Base-by-base conservation (phyloP, 2,329 filamentous ascomycete species). In the Trichoderma simmonsii region DNA sequence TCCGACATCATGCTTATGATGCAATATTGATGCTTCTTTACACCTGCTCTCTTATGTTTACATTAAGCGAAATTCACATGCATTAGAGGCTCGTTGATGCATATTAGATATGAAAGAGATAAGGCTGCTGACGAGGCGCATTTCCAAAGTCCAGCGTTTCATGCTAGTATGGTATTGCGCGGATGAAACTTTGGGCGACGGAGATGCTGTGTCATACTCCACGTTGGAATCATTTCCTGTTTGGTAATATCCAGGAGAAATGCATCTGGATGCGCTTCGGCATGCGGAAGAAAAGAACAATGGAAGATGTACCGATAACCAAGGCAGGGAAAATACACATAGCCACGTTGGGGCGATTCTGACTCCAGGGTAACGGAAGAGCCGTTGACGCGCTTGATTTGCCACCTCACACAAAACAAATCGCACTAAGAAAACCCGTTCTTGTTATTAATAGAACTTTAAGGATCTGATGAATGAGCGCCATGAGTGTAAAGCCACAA, bases 391-490 rank as follows among this genome's bases (percentile, higher is more conserved):
- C 63, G 36, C 26, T 15, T 14, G 6, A 51, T 70, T 70, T 14
- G 56, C 66, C 66, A 61, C 66, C 24, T 28, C 34, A 51, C 28
- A 62, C 39, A 51, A 61, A 51, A 12, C 56, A 32, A 48, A 43
- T 9, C 21, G 66, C 66, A 71, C 28, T 63, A 60, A 48, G 30
- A 56, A 63, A 61, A 34, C 70, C 56, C 61, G 36, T 34, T 30
- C 28, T 24, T 24, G 43, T 62, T 70, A 62, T 70, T 70, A 60
- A 68, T 64, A 71, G 59, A 60, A 54, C 63, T 69, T 48, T 61
- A 69, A 61, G 57, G 36, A 69, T 69, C 66, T 69, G 30, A 70
- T 61, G 57, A 54, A n/a, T 30, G 59, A 51, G 43, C 69, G 69
- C 68, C 67, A 70, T 59, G 36, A 51, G 30, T 15, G 14, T 34